These are phyloP conservation scores for Stygiomarasmius scandens DNA, from an alignment of 1,284 basidiomycete genomes.

Conservation along the genomic window DNA sequence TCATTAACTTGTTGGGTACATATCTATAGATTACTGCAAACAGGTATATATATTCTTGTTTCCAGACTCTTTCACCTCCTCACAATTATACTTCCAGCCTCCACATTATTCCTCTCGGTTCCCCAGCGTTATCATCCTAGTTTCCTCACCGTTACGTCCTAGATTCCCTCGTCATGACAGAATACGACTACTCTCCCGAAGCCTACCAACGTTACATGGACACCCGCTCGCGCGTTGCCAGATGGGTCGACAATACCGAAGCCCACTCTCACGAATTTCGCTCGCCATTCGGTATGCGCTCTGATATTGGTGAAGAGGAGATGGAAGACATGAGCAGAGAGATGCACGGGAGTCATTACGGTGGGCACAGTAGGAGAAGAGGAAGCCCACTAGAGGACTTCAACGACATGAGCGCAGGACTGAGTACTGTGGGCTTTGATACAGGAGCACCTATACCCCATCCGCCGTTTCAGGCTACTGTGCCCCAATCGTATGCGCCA, in stretches of 20 bases:
- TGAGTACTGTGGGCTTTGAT: background rate
- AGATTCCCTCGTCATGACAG: constrained; percentile 7
- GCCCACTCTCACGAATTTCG: constrained; percentile 12
- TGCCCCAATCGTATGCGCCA: constrained; percentile 1
- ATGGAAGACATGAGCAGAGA: constrained; percentile 4
- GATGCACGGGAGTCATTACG: background rate
- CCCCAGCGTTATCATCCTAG: background rate
- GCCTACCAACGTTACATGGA: constrained; percentile 17
- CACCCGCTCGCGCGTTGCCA: constrained; percentile 11
- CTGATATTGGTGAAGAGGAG: constrained; percentile 13
- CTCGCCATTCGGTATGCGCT: constrained; percentile 11
- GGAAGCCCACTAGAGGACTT: background rate
- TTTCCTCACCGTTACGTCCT: background rate
- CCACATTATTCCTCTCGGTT: background rate
- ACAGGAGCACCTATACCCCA: background rate
- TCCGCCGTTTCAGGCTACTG: background rate
- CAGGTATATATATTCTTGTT: too few species aligned
- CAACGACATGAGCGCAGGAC: background rate
- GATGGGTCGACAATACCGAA: constrained; percentile 17
- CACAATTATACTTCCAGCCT: too few species aligned
- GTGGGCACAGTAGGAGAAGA: background rate
- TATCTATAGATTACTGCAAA: too few species aligned
- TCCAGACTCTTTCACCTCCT: too few species aligned
- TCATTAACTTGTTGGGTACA: too few species aligned
- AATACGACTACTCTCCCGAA: constrained; percentile 19